Base-by-base conservation (phyloP, 2,329 filamentous ascomycete species). In the Colletotrichum caudatum region DNA sequence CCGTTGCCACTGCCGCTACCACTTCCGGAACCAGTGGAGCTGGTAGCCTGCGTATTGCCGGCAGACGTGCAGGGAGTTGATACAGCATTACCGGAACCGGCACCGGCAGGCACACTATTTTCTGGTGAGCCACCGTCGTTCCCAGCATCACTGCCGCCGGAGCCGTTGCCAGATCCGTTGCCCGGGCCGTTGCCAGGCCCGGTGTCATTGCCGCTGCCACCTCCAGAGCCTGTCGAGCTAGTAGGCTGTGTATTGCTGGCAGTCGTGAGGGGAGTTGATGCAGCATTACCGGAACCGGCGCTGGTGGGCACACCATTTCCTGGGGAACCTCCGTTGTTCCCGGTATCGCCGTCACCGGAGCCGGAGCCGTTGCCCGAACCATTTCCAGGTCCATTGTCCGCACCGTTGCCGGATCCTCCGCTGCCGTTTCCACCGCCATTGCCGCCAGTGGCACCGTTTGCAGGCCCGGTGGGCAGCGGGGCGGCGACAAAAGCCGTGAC, bases 401-500 rank as follows among this genome's bases (percentile, higher is more conserved):
- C 23, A 20, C 48, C 20, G n/a, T 66, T 53, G 56, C 35, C 20
- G 26, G 44, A 23, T 16, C 35, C 64, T 1, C 12, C 29, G 37
- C 20, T 60, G 16, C 46, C 54, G 33, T 53, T 64, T 29, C 53
- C 65, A 16, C 35, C 35, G 23, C 26, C 33, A 23, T 62, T 35
- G 33, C 33, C 39, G 16, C 33, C 44, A 7, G 33, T 26, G 14
- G 9, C 20, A n/a, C 56, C 64, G 12, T 53, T 62, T 16, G 56
- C n/a, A 44, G 59, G 29, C n/a, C 41, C 29, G 9, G 56, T 69
- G 29, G 69, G 59, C 4, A 58, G 41, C 33, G 57, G 41, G 18
- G 37, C 35, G 18, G 37, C 35, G 6, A 72, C 35, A 29, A 69
- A 59, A 39, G 65, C 69, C 29, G 69, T 71, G 14, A 71, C 59